Percentiles rank a stretch among this genome's conserved stretches.
Conservation (phyloP, 2,329 filamentous ascomycete species). For the Rhinocladiella mackenziei region DNA sequence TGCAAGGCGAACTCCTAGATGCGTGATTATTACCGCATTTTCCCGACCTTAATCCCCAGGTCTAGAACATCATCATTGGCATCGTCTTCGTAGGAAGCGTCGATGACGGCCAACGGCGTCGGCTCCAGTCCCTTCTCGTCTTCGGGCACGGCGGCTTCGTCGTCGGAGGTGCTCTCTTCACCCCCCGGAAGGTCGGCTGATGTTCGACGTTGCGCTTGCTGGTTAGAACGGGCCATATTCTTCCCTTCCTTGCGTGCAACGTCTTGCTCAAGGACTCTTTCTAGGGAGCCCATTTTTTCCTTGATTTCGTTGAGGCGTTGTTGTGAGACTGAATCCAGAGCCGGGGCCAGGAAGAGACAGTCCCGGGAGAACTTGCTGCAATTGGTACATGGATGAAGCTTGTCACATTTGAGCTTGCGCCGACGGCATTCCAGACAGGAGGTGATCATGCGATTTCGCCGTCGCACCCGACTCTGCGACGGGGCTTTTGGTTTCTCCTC, state of each 20-base stretch:
- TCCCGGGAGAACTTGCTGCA: constrained; percentile 50
- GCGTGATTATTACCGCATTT: constrained; percentile 50
- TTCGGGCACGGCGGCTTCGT: constrained; percentile 40
- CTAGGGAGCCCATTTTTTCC: constrained; percentile 69
- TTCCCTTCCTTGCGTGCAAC: constrained; percentile 44
- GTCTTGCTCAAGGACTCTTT: constrained; percentile 65
- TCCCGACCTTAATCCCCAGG: constrained; percentile 66
- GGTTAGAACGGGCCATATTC: neutral
- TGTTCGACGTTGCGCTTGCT: constrained; percentile 45
- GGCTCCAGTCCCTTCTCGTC: constrained; percentile 60
- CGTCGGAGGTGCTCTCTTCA: constrained; percentile 55
- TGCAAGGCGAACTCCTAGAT: neutral
- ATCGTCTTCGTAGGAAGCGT: constrained; percentile 66
- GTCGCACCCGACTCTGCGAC: constrained; percentile 42
- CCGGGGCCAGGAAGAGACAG: constrained; percentile 62
- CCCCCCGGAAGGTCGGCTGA: constrained; percentile 29
- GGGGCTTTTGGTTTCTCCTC: constrained; percentile 16
- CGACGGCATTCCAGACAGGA: constrained; percentile 68
- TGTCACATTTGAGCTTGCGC: constrained; percentile 75
- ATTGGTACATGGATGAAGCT: constrained; percentile 66
- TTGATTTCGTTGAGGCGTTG: constrained; percentile 71
- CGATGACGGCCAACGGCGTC: constrained; percentile 59
- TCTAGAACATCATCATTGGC: constrained; percentile 64
- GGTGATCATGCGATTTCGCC: constrained; percentile 63
- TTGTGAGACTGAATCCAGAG: constrained; percentile 66